Conservation (phyloP, 192 early-diverging fungal genomes). For the Funneliformis geosporum region DNA sequence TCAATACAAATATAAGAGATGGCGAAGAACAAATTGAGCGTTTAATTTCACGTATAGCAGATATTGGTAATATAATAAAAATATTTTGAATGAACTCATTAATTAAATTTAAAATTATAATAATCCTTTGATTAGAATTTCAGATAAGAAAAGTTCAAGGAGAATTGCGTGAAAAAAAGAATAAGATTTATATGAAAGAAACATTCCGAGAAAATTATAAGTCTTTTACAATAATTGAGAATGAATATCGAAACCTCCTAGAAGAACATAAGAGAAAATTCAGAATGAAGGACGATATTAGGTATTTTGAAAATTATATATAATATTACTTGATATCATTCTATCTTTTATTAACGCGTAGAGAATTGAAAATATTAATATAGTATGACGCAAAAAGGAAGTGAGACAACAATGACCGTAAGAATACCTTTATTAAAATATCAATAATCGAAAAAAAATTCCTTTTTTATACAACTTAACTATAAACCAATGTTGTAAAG, state of each 20-base stretch:
- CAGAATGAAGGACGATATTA: not conserved
- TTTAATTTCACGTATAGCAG: constrained; percentile 14
- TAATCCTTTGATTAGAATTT: not conserved
- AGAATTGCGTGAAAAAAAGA: constrained; percentile 25
- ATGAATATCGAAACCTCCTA: constrained; percentile 2
- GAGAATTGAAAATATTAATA: not conserved
- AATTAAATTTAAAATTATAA: not conserved
- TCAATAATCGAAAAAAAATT: not conserved
- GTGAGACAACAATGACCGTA: constrained; percentile 23
- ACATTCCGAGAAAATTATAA: not conserved
- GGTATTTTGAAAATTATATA: not conserved
- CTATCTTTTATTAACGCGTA: too few relatives aligned
- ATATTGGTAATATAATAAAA: constrained; percentile 1
- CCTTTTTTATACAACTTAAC: not conserved
- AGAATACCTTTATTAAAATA: too few relatives aligned
- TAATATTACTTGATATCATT: not conserved
- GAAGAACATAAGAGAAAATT: not conserved
- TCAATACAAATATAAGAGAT: not conserved
- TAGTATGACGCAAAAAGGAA: not conserved
- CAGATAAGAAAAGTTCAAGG: not conserved
- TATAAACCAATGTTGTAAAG: not conserved
- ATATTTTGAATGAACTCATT: not conserved
- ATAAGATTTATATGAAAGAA: constrained; percentile 25
- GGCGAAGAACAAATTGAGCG: constrained; percentile 2
- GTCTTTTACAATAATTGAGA: not conserved